A percentile compares a stretch with the other conserved stretches of the same genome.
These are phyloP conservation scores for Fusarium virguliforme DNA, from an alignment of 2,329 filamentous ascomycete genomes.

Conservation along the genomic window DNA sequence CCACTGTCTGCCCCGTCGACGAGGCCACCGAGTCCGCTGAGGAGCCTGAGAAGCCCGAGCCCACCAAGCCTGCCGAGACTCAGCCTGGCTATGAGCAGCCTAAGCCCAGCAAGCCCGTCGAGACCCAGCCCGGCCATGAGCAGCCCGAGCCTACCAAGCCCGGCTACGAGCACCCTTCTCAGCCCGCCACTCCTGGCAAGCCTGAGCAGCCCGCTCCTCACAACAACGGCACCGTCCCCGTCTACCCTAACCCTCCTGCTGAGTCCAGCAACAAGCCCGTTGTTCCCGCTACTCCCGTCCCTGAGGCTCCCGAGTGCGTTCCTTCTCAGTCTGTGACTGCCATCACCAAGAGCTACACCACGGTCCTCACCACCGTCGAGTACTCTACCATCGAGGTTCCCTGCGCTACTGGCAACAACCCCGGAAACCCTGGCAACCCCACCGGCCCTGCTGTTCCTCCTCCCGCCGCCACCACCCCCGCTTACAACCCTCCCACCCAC, in stretches of 20 bases:
- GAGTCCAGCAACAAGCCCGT: constrained; percentile 33
- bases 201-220: constrained; percentile 36
- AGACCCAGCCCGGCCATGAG: constrained; percentile 33
- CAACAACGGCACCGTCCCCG: constrained; percentile 46
- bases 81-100: background rate
- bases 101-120: constrained; percentile 26
- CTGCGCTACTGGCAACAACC: constrained; percentile 44
- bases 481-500: constrained; percentile 57
- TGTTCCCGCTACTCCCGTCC: constrained; percentile 37
- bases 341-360: constrained; percentile 71
- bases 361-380: constrained; percentile 69
- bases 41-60: constrained; percentile 40
- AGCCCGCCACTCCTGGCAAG: constrained; percentile 22
- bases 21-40: constrained; percentile 38
- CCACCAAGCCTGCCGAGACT: constrained; percentile 18
- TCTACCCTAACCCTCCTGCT: constrained; percentile 42
- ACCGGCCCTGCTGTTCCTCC: constrained; percentile 49
- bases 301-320: constrained; percentile 44
- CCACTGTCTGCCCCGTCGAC: constrained; percentile 59
- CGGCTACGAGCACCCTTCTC: background rate
- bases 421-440: constrained; percentile 24
- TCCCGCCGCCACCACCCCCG: constrained; percentile 48
- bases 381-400: constrained; percentile 60
- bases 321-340: constrained; percentile 62
- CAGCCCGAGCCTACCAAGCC: constrained; percentile 21